Conservation (phyloP, 305 asterid species). For the Coffea humblotiana region DNA sequence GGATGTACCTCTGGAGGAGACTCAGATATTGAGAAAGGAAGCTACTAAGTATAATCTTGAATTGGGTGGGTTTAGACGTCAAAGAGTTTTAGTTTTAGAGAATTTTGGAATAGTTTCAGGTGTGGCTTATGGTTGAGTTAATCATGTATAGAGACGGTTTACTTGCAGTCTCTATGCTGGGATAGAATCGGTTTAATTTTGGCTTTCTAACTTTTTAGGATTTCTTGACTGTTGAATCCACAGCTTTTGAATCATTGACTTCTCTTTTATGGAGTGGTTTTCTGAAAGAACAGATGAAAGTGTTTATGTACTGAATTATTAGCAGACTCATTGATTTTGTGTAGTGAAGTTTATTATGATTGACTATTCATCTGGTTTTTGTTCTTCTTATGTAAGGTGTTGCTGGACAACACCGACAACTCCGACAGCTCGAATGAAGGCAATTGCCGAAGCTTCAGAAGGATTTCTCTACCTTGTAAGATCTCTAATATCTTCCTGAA, state of each 20-base stretch:
- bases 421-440: conserved; percentile 74
- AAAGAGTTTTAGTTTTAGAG: not conserved
- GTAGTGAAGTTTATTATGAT: not conserved
- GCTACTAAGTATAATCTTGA: conserved; percentile 65
- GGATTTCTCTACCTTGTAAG: conserved; percentile 96
- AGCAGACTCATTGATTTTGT: not conserved
- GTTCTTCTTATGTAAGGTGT: conserved; percentile 50
- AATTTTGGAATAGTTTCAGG: not conserved
- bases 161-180: not conserved
- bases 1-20: conserved; percentile 94
- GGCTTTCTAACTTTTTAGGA: not conserved
- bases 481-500: conserved; percentile 6
- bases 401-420: conserved; percentile 95
- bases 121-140: not conserved
- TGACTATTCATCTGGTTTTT: not conserved
- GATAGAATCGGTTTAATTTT: not conserved
- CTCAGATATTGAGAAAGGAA: conserved; percentile 76
- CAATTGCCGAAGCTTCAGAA: conserved; percentile 82
- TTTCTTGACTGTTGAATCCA: not conserved
- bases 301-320: not conserved
- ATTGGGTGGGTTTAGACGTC: conserved; percentile 60
- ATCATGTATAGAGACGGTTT: not conserved
- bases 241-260: not conserved
- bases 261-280: not conserved
- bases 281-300: not conserved